Percentiles rank a stretch among this genome's conserved stretches.
phyloP scores from a whole-genome alignment of 139 green algal species.

The Gonium pectorale region DNA sequence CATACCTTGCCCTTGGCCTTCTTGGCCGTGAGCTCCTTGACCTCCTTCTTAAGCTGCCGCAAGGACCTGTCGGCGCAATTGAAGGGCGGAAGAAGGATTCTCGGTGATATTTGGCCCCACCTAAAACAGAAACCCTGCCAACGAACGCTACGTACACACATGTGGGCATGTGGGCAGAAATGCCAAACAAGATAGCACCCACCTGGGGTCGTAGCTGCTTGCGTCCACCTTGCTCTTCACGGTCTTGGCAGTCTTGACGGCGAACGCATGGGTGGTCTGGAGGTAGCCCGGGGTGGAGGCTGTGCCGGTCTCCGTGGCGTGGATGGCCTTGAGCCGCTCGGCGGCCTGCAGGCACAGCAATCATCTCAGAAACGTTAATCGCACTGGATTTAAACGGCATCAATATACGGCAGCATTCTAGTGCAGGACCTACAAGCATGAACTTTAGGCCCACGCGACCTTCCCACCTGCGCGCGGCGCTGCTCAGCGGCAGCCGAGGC shows the following conservation, averaged over 20 bases:
- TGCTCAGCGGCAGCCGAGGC: no score
- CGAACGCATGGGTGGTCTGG: conserved; percentile 1
- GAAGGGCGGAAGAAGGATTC: no score
- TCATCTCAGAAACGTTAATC: no score
- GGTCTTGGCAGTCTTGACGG: background rate
- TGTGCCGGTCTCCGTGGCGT: background rate
- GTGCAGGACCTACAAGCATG: no score
- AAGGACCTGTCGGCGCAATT: conserved; percentile 2
- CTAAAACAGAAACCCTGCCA: no score
- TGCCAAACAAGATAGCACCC: background rate
- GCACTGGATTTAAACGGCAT: no score
- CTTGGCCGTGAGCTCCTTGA: conserved; percentile 17
- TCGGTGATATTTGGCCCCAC: no score
- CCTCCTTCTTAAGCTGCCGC: conserved; percentile 17
- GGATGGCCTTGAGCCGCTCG: conserved; percentile 36
- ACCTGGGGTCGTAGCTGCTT: conserved; percentile 8
- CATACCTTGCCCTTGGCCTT: conserved; percentile 29
- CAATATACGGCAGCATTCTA: no score
- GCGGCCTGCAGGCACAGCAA: conserved; percentile 12
- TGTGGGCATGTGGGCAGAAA: no score
- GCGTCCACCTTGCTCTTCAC: conserved; percentile 15
- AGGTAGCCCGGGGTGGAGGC: conserved; percentile 6
- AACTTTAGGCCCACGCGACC: no score
- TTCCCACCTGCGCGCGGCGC: no score
- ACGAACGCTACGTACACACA: no score